Conservation (phyloP, 305 asterid genomes). For the Caryopteris hybrid region DNA sequence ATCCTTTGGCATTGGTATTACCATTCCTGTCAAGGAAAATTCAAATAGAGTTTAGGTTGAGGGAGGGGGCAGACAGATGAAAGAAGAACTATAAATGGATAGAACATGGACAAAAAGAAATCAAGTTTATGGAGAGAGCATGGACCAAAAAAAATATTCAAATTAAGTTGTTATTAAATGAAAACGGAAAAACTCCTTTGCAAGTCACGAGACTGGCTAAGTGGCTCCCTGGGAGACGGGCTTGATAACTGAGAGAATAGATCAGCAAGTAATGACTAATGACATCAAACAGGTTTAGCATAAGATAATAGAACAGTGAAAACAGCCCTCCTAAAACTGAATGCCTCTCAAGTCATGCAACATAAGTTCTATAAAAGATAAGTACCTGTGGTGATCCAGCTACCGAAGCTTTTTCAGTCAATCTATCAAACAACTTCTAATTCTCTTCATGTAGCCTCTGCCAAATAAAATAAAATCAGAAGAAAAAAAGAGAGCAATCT, state of each 20-base stretch:
- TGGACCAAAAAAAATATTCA: not conserved
- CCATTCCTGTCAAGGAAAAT: slow-evolving; percentile 49
- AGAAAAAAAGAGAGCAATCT: not conserved
- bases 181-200: slow-evolving; percentile 52
- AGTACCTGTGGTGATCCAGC: slow-evolving; percentile 88
- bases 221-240: slow-evolving; percentile 57
- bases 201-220: slow-evolving; percentile 50
- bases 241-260: slow-evolving; percentile 56
- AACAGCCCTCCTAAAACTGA: slow-evolving; percentile 13
- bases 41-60: not conserved
- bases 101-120: not conserved
- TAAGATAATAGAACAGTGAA: slow-evolving; percentile 15
- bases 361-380: slow-evolving; percentile 13
- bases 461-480: slow-evolving; percentile 19
- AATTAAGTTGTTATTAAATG: slow-evolving; percentile 16
- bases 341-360: not conserved
- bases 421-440: slow-evolving; percentile 89
- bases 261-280: slow-evolving; percentile 20
- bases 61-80: not conserved
- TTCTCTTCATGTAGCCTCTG: slow-evolving; percentile 99
- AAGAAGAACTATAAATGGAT: slow-evolving; percentile 7
- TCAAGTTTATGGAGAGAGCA: not conserved
- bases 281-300: slow-evolving; percentile 17
- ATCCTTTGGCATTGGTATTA: slow-evolving; percentile 47
- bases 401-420: slow-evolving; percentile 81